phyloP scores from a whole-genome alignment of 78 protist species.

The Blattamonas nauphoetae region DNA sequence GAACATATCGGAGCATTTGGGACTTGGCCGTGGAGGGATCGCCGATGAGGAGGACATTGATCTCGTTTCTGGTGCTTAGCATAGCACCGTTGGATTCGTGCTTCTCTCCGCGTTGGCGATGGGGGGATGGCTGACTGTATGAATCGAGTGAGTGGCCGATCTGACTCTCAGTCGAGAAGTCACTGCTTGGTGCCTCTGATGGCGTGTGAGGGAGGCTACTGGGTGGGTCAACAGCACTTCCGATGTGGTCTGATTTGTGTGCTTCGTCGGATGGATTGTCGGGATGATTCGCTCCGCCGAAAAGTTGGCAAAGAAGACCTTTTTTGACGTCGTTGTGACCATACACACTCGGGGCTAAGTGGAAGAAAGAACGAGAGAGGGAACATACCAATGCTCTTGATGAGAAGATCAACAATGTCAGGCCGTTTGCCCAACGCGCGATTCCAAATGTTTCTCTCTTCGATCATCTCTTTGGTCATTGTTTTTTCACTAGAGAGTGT shows the following conservation, averaged over 20 bases:
- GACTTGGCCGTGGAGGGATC: constrained; percentile 98
- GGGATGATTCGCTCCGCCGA: constrained; percentile 68
- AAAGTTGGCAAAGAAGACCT: constrained; percentile 91
- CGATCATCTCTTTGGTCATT: background rate
- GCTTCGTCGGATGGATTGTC: constrained; percentile 16
- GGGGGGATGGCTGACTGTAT: background rate
- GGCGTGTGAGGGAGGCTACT: background rate
- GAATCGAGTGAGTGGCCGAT: background rate
- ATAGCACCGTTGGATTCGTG: background rate
- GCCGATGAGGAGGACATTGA: constrained; percentile 92
- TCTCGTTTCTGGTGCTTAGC: constrained; percentile 58
- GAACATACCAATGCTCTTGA: background rate
- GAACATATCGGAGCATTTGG: constrained; percentile 88
- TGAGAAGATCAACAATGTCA: background rate
- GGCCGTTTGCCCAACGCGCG: background rate
- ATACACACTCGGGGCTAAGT: constrained; percentile 86
- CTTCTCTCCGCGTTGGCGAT: background rate
- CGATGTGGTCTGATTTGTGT: background rate
- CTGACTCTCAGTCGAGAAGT: background rate
- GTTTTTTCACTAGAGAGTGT: background rate
- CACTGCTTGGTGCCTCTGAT: background rate
- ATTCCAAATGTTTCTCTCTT: background rate
- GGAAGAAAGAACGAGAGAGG: background rate
- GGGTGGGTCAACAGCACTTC: background rate
- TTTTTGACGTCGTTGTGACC: constrained; percentile 87